Evolutionary conservation across 2,329 filamentous ascomycete species (phyloP).

Genomic region (Neopestalotiopsis sp.): DNA sequence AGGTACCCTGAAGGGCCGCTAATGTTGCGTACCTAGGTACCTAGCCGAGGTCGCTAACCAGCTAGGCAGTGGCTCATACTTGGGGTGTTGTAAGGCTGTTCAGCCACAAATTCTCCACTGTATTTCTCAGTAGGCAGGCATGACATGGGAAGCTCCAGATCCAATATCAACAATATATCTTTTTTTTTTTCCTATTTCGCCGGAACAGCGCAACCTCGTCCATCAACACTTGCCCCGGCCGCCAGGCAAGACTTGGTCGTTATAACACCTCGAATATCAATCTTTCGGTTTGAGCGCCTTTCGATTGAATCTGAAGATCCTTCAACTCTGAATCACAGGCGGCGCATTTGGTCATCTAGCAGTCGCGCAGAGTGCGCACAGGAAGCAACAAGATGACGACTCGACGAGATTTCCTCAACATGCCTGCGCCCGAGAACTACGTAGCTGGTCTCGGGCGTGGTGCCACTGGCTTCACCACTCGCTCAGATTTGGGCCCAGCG

Average conservation of each 20-base stretch:
- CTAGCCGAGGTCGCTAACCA: not conserved
- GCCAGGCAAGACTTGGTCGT: too few species aligned
- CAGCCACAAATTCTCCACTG: conserved; percentile 13
- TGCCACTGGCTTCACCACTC: conserved; percentile 96
- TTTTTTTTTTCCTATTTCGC: not conserved
- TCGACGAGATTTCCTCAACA: conserved; percentile 85
- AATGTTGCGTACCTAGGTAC: too few species aligned
- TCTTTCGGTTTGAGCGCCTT: not conserved
- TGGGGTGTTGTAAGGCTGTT: not conserved
- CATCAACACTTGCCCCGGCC: too few species aligned
- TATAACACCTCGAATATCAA: not conserved
- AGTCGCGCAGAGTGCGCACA: conserved; percentile 12
- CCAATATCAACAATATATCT: not conserved
- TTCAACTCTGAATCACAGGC: not conserved
- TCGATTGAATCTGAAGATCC: not conserved
- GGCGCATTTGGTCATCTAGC: not conserved
- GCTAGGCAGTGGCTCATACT: not conserved
- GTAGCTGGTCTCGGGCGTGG: conserved; percentile 97
- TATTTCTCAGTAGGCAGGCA: conserved; percentile 5
- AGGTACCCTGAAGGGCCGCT: too few species aligned
- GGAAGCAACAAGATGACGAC: conserved; percentile 50
- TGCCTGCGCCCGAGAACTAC: conserved; percentile 84
- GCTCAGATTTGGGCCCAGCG: conserved; percentile 93
- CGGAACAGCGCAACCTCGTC: not conserved
- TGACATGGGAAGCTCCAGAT: not conserved